phyloP scores from a whole-genome alignment of 768 basidiomycete genomes.

The Epithele typhae region DNA sequence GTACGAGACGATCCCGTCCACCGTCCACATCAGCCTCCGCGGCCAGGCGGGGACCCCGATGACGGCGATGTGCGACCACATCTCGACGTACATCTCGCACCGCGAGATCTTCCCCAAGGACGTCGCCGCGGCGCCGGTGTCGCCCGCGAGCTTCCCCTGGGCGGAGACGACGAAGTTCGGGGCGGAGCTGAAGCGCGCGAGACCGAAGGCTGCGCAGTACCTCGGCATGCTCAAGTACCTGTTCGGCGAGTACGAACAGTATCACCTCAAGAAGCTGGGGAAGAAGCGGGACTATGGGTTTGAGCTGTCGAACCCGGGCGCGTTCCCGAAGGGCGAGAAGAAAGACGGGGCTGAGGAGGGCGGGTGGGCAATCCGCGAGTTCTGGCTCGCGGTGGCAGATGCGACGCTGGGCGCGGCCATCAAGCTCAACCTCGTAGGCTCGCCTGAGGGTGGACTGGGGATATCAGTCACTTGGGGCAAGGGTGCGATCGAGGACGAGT shows the following conservation, averaged over 20 bases:
- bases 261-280: constrained; percentile 26
- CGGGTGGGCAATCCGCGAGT: constrained; percentile 16
- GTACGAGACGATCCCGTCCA: constrained; percentile 11
- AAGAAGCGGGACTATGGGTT: constrained; percentile 30
- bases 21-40: constrained; percentile 32
- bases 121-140: constrained; percentile 17
- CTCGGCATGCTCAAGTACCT: constrained; percentile 33
- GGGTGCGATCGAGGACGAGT: constrained; percentile 15
- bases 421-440: constrained; percentile 18
- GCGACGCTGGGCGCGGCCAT: constrained; percentile 13
- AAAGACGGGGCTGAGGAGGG: not conserved
- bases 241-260: constrained; percentile 28
- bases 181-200: constrained; percentile 21
- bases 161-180: constrained; percentile 25
- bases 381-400: constrained; percentile 12
- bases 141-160: constrained; percentile 24
- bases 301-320: constrained; percentile 38
- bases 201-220: constrained; percentile 16
- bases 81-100: constrained; percentile 23
- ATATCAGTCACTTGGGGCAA: constrained; percentile 16
- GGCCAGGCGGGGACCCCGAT: constrained; percentile 23
- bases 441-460: constrained; percentile 15
- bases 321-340: constrained; percentile 14
- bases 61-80: constrained; percentile 32
- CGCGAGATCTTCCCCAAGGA: constrained; percentile 29